Percentiles rank a stretch among this genome's conserved stretches.
Evolutionary conservation across 1,284 basidiomycete genomes (phyloP).

Genomic region (Cryptococcus deneoformans): DNA sequence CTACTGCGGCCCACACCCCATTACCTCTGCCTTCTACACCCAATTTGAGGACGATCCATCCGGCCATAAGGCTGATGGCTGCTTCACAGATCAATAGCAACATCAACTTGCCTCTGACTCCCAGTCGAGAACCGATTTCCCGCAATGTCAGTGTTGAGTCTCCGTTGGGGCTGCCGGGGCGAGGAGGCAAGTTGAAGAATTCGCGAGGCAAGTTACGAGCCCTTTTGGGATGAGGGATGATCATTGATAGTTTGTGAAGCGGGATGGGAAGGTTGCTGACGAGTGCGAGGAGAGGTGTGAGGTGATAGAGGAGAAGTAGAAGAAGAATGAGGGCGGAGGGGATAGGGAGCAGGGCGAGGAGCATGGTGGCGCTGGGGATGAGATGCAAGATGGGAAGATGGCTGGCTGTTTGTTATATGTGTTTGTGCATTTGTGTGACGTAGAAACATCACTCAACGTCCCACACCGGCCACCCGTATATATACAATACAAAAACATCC

Average conservation of each 20-base stretch:
- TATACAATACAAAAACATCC: too few species aligned
- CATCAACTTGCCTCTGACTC: slow-evolving; percentile 18
- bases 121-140: slow-evolving; percentile 7
- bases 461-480: too few species aligned
- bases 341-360: slow-evolving; percentile 12
- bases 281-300: slow-evolving; percentile 21
- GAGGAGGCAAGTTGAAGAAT: slow-evolving; percentile 41
- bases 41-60: slow-evolving; percentile 8
- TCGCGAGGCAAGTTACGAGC: slow-evolving; percentile 34
- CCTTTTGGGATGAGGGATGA: slow-evolving; percentile 26
- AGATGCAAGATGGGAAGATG: too few species aligned
- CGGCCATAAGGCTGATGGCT: slow-evolving; percentile 8
- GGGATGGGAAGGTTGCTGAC: slow-evolving; percentile 17
- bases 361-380: too few species aligned
- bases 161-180: slow-evolving; percentile 12
- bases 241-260: slow-evolving; percentile 13
- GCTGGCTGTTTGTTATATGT: too few species aligned
- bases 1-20: slow-evolving; percentile 6
- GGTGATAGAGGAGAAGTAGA: slow-evolving; percentile 22
- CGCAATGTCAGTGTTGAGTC: background rate
- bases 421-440: background rate
- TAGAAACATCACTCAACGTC: too few species aligned
- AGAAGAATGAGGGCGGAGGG: slow-evolving; percentile 24
- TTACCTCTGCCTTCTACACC: background rate
- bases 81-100: slow-evolving; percentile 9